These are phyloP conservation scores for Globisporangium spinosum DNA, from an alignment of 352 stramenopile genomes.

Conservation along the genomic window DNA sequence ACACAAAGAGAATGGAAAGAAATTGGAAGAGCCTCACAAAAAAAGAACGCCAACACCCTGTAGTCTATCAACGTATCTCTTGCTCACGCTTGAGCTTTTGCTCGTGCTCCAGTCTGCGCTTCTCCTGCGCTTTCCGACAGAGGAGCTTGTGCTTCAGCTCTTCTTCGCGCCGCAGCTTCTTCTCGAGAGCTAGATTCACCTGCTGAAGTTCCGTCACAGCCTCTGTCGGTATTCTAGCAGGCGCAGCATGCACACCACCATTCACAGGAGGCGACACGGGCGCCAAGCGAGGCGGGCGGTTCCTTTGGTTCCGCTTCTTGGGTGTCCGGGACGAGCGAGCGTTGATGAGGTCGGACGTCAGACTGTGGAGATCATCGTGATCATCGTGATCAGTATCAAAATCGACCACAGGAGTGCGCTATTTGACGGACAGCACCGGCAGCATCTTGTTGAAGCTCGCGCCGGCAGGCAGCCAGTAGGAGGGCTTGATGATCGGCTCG, in stretches of 20 bases:
- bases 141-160: conserved; percentile 49
- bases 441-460: conserved; percentile 39
- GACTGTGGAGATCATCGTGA: conserved; percentile 5
- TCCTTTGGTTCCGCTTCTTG: conserved; percentile 47
- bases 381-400: conserved; percentile 5
- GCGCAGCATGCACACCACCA: not conserved
- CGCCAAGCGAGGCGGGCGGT: conserved; percentile 34
- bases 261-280: conserved; percentile 24
- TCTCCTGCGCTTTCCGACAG: conserved; percentile 30
- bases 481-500: conserved; percentile 39
- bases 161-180: conserved; percentile 33
- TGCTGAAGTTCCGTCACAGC: conserved; percentile 9
- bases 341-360: conserved; percentile 14
- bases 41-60: not conserved
- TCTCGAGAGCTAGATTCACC: conserved; percentile 18
- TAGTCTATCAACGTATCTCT: conserved; percentile 23
- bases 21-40: not conserved
- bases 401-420: conserved; percentile 6
- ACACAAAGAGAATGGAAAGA: not conserved
- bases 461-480: conserved; percentile 67
- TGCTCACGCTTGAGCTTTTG: conserved; percentile 29
- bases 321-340: conserved; percentile 24
- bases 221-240: conserved; percentile 1
- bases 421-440: conserved; percentile 28
- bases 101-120: conserved; percentile 36